phyloP scores from a whole-genome alignment of 169 alveolate species.

The Amoebophrya sp. region DNA sequence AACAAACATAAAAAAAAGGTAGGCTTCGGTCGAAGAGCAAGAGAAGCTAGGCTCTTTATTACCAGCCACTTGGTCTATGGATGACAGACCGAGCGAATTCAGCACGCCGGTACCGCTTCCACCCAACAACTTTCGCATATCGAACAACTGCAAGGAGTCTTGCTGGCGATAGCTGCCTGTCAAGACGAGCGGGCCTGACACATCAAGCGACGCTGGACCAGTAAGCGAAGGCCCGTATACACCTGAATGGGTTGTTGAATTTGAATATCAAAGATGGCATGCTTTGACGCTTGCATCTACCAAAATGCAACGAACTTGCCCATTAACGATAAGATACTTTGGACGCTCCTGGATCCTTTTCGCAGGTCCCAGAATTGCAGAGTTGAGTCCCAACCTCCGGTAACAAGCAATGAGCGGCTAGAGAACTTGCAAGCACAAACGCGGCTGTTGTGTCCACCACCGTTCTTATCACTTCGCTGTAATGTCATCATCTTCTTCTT shows the following conservation, averaged over 20 bases:
- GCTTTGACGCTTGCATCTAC: too few relatives aligned
- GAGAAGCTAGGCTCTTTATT: too few relatives aligned
- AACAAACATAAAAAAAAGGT: too few relatives aligned
- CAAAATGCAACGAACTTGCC: too few relatives aligned
- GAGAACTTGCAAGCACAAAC: background rate
- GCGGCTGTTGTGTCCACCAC: background rate
- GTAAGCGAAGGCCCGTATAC: background rate
- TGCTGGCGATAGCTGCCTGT: background rate
- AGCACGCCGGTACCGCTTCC: too few relatives aligned
- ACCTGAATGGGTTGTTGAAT: background rate
- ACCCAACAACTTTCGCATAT: background rate
- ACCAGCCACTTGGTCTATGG: too few relatives aligned
- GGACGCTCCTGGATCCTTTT: background rate
- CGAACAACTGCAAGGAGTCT: background rate
- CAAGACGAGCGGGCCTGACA: background rate
- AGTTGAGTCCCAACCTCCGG: background rate
- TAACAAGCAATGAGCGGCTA: background rate
- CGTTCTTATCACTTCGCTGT: background rate
- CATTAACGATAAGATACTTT: too few relatives aligned
- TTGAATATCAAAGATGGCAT: background rate
- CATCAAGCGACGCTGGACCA: background rate
- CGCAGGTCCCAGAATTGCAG: background rate
- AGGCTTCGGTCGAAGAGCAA: too few relatives aligned
- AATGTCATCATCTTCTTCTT: background rate
- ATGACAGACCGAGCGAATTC: too few relatives aligned